Evolutionary conservation across 2,329 filamentous ascomycete species (phyloP).

Genomic region (Cucurbitaria berberidis): DNA sequence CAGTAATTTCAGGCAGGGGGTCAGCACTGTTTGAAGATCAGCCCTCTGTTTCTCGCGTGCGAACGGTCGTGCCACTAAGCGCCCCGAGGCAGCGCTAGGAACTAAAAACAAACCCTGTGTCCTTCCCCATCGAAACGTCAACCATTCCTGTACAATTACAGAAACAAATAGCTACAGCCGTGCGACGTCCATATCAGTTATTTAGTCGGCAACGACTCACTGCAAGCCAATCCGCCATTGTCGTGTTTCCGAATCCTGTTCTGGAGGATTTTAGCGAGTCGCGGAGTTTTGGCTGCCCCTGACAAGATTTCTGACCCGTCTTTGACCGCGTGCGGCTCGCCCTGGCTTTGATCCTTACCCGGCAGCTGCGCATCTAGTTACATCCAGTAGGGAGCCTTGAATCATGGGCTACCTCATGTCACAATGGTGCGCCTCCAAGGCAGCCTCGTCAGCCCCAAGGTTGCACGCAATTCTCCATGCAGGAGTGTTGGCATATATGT

Average conservation of each 20-base stretch:
- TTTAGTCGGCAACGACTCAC: conserved; percentile 1
- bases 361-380: conserved; percentile 19
- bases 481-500: conserved; percentile 28
- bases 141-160: background rate
- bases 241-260: background rate
- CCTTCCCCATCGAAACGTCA: conserved; percentile 25
- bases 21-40: conserved; percentile 41
- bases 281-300: conserved; percentile 27
- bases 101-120: conserved; percentile 11
- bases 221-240: background rate
- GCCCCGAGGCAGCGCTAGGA: conserved; percentile 23
- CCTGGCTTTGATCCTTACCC: conserved; percentile 22
- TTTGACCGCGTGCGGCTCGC: conserved; percentile 29
- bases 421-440: conserved; percentile 17
- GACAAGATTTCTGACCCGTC: conserved; percentile 18
- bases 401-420: conserved; percentile 15
- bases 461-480: conserved; percentile 24
- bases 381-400: conserved; percentile 21
- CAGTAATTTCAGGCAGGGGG: conserved; percentile 38
- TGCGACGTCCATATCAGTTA: conserved; percentile 5
- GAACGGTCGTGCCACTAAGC: conserved; percentile 26
- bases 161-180: conserved; percentile 13
- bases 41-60: conserved; percentile 37
- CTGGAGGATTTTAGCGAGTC: conserved; percentile 4
- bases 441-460: conserved; percentile 14